phyloP scores from a whole-genome alignment of 2,329 filamentous ascomycete genomes.

The Trichothecium sympodiale region DNA sequence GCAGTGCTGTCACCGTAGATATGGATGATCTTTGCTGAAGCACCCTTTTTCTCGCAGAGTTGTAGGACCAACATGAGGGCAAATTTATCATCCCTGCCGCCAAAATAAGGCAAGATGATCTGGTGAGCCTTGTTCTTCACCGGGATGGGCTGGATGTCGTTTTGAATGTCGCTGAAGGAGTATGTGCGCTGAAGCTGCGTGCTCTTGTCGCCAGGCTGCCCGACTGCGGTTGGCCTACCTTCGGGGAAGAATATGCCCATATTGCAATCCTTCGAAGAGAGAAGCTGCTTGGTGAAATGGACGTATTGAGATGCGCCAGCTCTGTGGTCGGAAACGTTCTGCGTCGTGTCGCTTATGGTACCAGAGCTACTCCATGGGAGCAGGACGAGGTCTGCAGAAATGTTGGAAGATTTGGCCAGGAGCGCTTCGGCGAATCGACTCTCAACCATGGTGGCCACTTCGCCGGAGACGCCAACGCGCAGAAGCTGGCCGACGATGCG shows the following conservation, averaged over 20 bases:
- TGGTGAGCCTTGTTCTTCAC: constrained; percentile 64
- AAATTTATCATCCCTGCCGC: constrained; percentile 68
- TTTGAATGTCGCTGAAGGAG: constrained; percentile 45
- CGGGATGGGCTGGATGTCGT: constrained; percentile 46
- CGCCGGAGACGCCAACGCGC: constrained; percentile 72
- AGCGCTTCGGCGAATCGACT: constrained; percentile 71
- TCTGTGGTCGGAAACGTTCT: constrained; percentile 21
- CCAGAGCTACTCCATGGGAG: constrained; percentile 87
- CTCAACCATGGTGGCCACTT: constrained; percentile 69
- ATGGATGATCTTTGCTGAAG: constrained; percentile 65
- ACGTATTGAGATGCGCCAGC: constrained; percentile 43
- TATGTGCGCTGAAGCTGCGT: constrained; percentile 35
- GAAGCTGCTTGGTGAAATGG: constrained; percentile 58
- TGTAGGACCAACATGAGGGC: constrained; percentile 77
- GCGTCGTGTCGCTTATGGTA: constrained; percentile 49
- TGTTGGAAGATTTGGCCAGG: constrained; percentile 56
- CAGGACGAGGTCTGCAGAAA: constrained; percentile 62
- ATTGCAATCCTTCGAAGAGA: constrained; percentile 53
- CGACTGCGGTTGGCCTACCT: constrained; percentile 20
- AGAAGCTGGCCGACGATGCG: constrained; percentile 77
- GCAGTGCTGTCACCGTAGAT: constrained; percentile 12
- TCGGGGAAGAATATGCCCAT: constrained; percentile 74
- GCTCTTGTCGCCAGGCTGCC: constrained; percentile 25
- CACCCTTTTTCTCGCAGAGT: constrained; percentile 64
- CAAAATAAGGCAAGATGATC: constrained; percentile 79